Conservation (phyloP, 2,329 filamentous ascomycete genomes). For the Pezicula carpinea region DNA sequence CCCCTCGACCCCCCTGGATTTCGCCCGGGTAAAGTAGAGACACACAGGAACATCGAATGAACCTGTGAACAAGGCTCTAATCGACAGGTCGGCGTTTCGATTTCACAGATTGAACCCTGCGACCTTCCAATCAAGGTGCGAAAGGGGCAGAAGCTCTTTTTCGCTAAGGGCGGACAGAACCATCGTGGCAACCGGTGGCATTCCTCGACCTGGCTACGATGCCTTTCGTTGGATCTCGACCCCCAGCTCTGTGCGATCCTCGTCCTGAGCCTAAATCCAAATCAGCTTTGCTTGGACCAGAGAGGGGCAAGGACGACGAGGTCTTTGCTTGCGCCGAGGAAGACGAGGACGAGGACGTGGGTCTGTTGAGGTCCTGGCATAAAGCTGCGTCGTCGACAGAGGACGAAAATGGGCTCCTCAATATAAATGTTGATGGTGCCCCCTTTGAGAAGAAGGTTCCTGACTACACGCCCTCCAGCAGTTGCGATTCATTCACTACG, state of each 20-base stretch:
- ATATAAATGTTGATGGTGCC: constrained; percentile 14
- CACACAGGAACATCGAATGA: constrained; percentile 1
- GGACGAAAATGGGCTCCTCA: background rate
- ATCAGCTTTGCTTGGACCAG: constrained; percentile 14
- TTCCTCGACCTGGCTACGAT: constrained; percentile 13
- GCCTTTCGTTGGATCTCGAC: constrained; percentile 6
- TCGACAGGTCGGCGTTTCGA: background rate
- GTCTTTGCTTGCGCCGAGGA: constrained; percentile 12
- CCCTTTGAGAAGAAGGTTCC: background rate
- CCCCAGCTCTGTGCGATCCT: constrained; percentile 9
- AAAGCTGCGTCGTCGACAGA: background rate
- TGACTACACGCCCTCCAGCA: background rate
- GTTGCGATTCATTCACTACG: background rate
- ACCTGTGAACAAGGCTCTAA: background rate
- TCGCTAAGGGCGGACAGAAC: background rate
- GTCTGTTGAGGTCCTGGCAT: constrained; percentile 2
- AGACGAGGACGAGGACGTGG: constrained; percentile 1
- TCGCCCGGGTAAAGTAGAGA: background rate
- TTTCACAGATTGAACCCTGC: background rate
- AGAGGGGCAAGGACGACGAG: constrained; percentile 10
- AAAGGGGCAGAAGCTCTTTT: background rate
- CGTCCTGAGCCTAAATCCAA: constrained; percentile 17
- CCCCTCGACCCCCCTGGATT: background rate
- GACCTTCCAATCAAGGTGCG: background rate
- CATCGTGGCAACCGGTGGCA: constrained; percentile 4